A percentile compares a stretch with the other conserved stretches of the same genome.
These are phyloP conservation scores for Leptographium radiaticola DNA, from an alignment of 2,329 filamentous ascomycete genomes.

Conservation along the genomic window DNA sequence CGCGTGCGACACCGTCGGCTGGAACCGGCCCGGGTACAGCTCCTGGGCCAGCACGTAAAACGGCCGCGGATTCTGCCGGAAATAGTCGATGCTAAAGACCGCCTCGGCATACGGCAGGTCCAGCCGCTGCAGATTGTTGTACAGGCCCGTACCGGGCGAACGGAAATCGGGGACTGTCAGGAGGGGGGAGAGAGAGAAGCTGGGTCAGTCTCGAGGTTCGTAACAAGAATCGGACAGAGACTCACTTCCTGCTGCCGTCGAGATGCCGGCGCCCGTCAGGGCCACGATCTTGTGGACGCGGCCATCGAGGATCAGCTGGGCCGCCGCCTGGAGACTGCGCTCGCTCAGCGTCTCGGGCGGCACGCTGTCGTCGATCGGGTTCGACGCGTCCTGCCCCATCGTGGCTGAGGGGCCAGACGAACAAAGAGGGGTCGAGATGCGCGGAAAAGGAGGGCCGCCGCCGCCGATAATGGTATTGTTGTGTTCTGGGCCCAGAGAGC, in stretches of 20 bases:
- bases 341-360: conserved; percentile 51
- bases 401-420: conserved; percentile 20
- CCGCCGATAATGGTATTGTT: conserved; percentile 4
- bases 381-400: conserved; percentile 82
- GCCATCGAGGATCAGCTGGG: conserved; percentile 65
- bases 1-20: conserved; percentile 78
- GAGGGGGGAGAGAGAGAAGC: background rate
- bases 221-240: conserved; percentile 2
- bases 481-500: too few relatives aligned
- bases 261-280: conserved; percentile 84
- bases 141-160: conserved; percentile 84
- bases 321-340: conserved; percentile 60
- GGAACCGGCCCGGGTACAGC: conserved; percentile 79
- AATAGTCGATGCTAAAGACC: conserved; percentile 88
- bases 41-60: conserved; percentile 91
- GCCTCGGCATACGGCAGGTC: conserved; percentile 83
- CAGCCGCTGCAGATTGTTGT: conserved; percentile 77
- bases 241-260: conserved; percentile 54
- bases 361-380: conserved; percentile 49
- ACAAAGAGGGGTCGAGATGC: background rate
- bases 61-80: conserved; percentile 67
- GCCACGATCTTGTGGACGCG: conserved; percentile 62
- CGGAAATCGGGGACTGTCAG: conserved; percentile 75
- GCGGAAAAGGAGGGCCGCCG: background rate
- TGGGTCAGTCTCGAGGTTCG: too few relatives aligned